Evolutionary conservation across 2,329 filamentous ascomycete species (phyloP), one percentile per base, ranked within the genome.

Genomic region (Gnomoniopsis smithogilvyi): DNA sequence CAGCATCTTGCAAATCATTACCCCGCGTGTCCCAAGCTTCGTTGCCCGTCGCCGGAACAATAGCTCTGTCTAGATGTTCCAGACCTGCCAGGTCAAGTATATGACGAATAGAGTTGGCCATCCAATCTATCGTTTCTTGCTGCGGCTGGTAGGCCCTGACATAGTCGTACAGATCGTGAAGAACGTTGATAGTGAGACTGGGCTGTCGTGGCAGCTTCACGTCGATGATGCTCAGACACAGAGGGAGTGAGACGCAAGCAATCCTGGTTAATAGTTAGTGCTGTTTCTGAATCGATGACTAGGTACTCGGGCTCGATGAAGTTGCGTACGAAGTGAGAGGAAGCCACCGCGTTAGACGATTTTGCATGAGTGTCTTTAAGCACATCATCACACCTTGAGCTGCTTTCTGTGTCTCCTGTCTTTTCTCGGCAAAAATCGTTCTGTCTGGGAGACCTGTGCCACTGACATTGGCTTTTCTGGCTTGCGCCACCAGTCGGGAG

Each of bases 111-210:
- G 75, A 75, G 61, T 77, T 73, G 66, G 71, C 73, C 49, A 79
- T 72, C 65, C 74, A 76, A 63, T 79, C 77, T 1, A 76, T 73
- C 22, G 75, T 75, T 55, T 79, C 76, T 58, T 78, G 78, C 53
- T 76, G 75, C 2, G 74, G 75, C 56, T 78, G 73, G 51, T 78
- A 79, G 0, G 73, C 73, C 58, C 75, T 76, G 73, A 79, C 78
- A 1, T 74, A 74, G 54, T 79, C 76, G 45, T 77, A 75, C 21
- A 78, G 71, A 48, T 77, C 74, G 58, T 74, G 73, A 36, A 79
- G 72, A 10, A 74, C 73, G 54, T 77, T 74, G 61, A 77, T 75
- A 61, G 78, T 78, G 3, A 75, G 66, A 2, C 70, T 72, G 0
- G 72, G 67, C 19, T 73, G 70, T 14, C 71, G 24, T 12, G 65